Conservation (phyloP, 306 rosid genomes). For the Senna siamea region DNA sequence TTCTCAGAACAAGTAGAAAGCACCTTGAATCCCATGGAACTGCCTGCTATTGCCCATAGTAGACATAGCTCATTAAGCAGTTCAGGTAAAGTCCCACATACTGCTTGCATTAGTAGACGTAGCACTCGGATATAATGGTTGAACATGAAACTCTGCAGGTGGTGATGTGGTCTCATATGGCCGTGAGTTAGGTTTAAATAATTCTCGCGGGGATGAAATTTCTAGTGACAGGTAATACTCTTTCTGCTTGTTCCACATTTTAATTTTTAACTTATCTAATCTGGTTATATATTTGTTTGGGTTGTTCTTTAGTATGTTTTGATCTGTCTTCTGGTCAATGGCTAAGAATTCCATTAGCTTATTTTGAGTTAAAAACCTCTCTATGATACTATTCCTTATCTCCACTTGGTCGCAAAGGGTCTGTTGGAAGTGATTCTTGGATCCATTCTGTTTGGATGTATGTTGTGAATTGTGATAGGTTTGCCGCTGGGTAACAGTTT, state of each 20-base stretch:
- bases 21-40: constrained; percentile 49
- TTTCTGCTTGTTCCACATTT: background rate
- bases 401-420: background rate
- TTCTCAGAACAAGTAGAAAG: constrained; percentile 53
- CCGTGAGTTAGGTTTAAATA: constrained; percentile 60
- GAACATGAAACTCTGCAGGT: constrained; percentile 51
- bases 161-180: constrained; percentile 57
- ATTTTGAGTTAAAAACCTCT: constrained; percentile 10
- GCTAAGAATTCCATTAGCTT: constrained; percentile 8
- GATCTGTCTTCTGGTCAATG: background rate
- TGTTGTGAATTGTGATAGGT: background rate
- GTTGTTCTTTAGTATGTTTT: background rate
- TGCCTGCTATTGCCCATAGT: constrained; percentile 54
- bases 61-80: constrained; percentile 72
- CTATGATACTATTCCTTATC: constrained; percentile 1
- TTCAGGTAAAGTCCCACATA: constrained; percentile 51
- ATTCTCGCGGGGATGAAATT: constrained; percentile 57
- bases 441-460: background rate
- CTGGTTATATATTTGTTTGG: background rate
- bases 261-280: background rate
- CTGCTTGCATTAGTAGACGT: constrained; percentile 9
- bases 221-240: constrained; percentile 58
- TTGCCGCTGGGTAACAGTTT: constrained; percentile 17
- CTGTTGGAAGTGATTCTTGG: background rate
- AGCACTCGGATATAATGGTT: constrained; percentile 23